Conservation (phyloP, 23 red algal species). For the Gracilaria vermiculophylla region DNA sequence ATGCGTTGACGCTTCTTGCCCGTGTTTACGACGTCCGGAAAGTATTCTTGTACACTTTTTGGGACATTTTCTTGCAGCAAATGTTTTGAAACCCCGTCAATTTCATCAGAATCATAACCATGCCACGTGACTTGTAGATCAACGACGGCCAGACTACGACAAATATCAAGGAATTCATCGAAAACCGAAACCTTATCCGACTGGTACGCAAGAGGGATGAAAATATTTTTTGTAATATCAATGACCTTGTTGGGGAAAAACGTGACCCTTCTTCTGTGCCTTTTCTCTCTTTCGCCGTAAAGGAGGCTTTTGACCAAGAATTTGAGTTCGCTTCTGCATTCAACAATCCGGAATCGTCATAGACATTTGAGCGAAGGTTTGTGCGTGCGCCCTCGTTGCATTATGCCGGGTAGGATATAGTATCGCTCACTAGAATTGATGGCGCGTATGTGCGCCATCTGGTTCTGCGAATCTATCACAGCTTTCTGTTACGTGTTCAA, state of each 20-base stretch:
- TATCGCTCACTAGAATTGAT: conserved; percentile 8
- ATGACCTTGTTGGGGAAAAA: not conserved
- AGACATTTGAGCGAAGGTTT: conserved; percentile 16
- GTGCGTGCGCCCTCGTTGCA: not conserved
- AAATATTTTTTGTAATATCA: not conserved
- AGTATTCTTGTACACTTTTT: too few species aligned
- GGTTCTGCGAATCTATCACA: not conserved
- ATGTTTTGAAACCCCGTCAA: not conserved
- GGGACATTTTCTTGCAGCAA: not conserved
- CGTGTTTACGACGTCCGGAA: too few species aligned
- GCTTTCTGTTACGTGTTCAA: not conserved
- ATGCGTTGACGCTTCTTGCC: too few species aligned
- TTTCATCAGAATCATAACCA: not conserved
- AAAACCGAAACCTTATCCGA: not conserved
- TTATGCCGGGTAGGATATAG: conserved; percentile 31
- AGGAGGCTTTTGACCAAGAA: conserved; percentile 2
- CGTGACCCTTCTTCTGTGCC: not conserved
- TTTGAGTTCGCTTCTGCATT: not conserved
- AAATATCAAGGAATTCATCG: not conserved
- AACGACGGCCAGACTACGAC: not conserved
- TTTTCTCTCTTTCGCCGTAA: not conserved
- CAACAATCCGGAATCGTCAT: not conserved
- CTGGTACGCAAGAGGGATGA: not conserved
- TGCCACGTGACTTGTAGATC: not conserved
- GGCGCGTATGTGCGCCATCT: not conserved